phyloP scores from a whole-genome alignment of 345 rosid species.

The Aethionema arabicum region DNA sequence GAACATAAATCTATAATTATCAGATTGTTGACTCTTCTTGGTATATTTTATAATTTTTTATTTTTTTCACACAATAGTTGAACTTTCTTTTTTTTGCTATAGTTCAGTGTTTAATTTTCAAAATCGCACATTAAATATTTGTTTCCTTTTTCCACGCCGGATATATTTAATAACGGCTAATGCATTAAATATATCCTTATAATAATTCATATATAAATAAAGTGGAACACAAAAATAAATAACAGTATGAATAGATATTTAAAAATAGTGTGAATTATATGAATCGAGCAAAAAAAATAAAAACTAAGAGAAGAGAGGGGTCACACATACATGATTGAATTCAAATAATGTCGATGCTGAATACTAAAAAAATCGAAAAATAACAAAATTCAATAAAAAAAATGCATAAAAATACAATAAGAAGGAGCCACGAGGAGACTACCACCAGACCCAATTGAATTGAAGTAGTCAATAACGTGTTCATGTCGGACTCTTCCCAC shows the following conservation, averaged over 20 bases:
- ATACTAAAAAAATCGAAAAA: neutral
- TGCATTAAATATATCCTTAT: too few relatives aligned
- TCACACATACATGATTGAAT: slow-evolving; percentile 13
- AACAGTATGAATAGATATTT: too few relatives aligned
- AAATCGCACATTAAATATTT: too few relatives aligned
- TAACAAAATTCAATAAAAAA: neutral
- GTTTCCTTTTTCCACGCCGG: too few relatives aligned
- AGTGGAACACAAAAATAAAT: neutral
- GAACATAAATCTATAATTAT: too few relatives aligned
- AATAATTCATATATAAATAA: too few relatives aligned
- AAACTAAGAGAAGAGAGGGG: neutral
- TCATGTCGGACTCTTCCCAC: slow-evolving; percentile 24
- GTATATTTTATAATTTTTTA: too few relatives aligned
- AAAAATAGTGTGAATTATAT: neutral
- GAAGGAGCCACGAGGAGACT: slow-evolving; percentile 20
- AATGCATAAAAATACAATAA: slow-evolving; percentile 11
- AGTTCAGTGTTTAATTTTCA: too few relatives aligned
- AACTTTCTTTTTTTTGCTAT: too few relatives aligned
- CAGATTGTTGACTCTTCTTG: too few relatives aligned
- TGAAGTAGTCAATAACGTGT: slow-evolving; percentile 29
- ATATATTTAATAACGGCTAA: too few relatives aligned
- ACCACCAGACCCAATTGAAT: neutral
- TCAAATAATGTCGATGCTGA: neutral
- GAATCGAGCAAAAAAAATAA: neutral
- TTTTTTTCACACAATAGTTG: too few relatives aligned